phyloP scores from a whole-genome alignment of 2,329 filamentous ascomycete species.

The Diaporthe sp. region DNA sequence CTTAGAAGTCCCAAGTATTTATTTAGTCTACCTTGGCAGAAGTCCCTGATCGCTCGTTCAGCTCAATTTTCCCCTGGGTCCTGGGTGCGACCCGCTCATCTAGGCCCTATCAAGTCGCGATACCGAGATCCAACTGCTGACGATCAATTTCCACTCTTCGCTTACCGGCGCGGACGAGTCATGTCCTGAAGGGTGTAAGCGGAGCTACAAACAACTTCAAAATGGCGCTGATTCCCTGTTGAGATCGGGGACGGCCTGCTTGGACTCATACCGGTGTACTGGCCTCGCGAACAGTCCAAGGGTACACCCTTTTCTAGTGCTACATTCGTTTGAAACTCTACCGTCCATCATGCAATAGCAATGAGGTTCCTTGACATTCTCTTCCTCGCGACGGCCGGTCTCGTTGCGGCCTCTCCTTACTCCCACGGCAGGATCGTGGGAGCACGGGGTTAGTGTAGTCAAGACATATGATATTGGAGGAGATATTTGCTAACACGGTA shows the following conservation, averaged over 20 bases:
- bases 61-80: constrained; percentile 1
- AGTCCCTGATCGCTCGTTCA: not conserved
- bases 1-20: not conserved
- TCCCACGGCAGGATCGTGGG: constrained; percentile 15
- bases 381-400: constrained; percentile 7
- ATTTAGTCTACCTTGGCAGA: not conserved
- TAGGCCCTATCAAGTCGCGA: constrained; percentile 10
- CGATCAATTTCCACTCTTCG: constrained; percentile 21
- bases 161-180: constrained; percentile 4
- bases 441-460: not conserved
- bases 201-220: not conserved
- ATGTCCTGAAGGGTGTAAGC: constrained; percentile 1
- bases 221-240: not conserved
- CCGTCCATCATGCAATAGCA: constrained; percentile 6
- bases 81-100: constrained; percentile 17
- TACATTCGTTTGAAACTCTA: not conserved
- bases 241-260: not conserved
- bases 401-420: constrained; percentile 1
- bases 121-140: constrained; percentile 8
- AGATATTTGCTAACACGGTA: not conserved
- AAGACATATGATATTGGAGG: not conserved
- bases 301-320: not conserved
- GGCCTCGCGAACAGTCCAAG: not conserved
- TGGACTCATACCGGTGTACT: not conserved
- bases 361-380: not conserved